Conservation (phyloP, 148 eudicot species). For the Rhododendron mucronatum region DNA sequence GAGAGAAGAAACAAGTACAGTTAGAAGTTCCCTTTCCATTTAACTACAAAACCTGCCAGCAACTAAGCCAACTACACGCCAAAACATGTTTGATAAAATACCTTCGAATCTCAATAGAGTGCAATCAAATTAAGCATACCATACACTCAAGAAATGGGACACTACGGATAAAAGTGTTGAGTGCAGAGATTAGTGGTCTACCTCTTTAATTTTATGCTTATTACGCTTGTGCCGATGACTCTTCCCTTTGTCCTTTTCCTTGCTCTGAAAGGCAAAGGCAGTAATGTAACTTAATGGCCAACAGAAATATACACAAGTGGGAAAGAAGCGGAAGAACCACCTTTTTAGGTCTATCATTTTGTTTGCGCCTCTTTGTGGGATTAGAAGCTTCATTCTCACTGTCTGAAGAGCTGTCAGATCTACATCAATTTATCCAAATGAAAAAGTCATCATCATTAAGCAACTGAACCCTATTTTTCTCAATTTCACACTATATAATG, state of each 20-base stretch:
- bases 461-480: background rate
- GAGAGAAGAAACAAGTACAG: background rate
- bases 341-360: conserved; percentile 62
- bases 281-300: background rate
- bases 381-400: conserved; percentile 59
- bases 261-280: conserved; percentile 37
- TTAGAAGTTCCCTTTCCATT: background rate
- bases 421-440: background rate
- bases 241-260: conserved; percentile 75
- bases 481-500: background rate
- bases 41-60: background rate
- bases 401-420: conserved; percentile 60
- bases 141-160: background rate
- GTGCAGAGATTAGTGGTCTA: conserved; percentile 25
- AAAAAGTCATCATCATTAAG: background rate
- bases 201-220: conserved; percentile 75
- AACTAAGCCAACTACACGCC: background rate
- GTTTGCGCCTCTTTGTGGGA: conserved; percentile 56
- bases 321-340: conserved; percentile 24
- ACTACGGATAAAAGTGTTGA: background rate
- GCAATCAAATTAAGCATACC: background rate
- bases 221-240: conserved; percentile 53
- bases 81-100: background rate
- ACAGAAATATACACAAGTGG: background rate
- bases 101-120: background rate